These are phyloP conservation scores for Diaporthe sp. DNA, from an alignment of 2,329 filamentous ascomycete species.

Conservation along the genomic window DNA sequence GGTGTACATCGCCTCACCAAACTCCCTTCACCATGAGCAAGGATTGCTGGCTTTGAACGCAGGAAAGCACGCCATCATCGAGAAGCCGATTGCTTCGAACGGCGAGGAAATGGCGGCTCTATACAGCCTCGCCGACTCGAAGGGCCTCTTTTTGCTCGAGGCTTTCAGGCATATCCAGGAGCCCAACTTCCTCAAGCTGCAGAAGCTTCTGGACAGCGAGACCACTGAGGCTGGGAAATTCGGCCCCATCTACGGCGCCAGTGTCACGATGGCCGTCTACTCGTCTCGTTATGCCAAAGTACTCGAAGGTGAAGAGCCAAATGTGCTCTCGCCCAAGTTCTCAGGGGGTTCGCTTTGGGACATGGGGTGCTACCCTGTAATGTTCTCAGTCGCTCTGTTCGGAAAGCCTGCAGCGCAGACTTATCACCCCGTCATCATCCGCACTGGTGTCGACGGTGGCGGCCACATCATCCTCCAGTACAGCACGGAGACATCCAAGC, in stretches of 20 bases:
- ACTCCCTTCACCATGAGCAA: constrained; percentile 61
- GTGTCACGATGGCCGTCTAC: constrained; percentile 37
- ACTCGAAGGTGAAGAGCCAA: constrained; percentile 39
- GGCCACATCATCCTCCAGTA: constrained; percentile 39
- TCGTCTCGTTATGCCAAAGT: constrained; percentile 40
- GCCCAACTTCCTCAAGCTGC: constrained; percentile 40
- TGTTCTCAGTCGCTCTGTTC: constrained; percentile 38
- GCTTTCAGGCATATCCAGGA: constrained; percentile 42
- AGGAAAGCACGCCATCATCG: constrained; percentile 68
- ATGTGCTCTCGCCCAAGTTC: constrained; percentile 40
- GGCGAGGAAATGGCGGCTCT: constrained; percentile 62
- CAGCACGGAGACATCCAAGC: constrained; percentile 30
- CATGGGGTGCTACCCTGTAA: constrained; percentile 41
- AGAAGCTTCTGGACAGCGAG: constrained; percentile 34
- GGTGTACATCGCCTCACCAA: constrained; percentile 62
- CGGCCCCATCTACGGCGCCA: constrained; percentile 37
- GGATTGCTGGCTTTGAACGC: constrained; percentile 61
- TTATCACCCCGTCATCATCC: constrained; percentile 39
- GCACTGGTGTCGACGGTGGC: constrained; percentile 39
- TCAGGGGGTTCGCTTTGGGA: constrained; percentile 39
- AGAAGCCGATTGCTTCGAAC: constrained; percentile 68
- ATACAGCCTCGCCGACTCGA: constrained; percentile 54
- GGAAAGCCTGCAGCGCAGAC: constrained; percentile 38
- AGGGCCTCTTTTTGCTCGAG: constrained; percentile 42
- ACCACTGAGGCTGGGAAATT: constrained; percentile 36